Evolutionary conservation across 2,329 filamentous ascomycete species (phyloP).

Genomic region (Salinomyces thailandicus): DNA sequence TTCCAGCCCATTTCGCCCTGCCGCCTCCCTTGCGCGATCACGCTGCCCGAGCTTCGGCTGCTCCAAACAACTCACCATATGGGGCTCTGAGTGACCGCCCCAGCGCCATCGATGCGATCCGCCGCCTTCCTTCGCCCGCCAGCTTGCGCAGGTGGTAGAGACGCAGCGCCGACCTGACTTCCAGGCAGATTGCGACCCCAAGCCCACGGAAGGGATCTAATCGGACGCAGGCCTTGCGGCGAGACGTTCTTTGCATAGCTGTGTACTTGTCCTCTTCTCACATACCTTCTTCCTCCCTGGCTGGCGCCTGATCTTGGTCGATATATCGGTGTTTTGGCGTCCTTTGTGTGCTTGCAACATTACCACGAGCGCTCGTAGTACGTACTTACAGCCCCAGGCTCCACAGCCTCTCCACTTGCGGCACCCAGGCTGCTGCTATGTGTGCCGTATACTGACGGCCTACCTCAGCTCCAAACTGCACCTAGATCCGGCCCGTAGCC

Average conservation of each 20-base stretch:
- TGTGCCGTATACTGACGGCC: conserved; percentile 6
- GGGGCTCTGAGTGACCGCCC: conserved; percentile 6
- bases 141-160: conserved; percentile 7
- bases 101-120: conserved; percentile 8
- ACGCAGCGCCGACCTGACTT: conserved; percentile 7
- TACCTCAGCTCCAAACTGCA: not conserved
- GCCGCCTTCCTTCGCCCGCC: conserved; percentile 1
- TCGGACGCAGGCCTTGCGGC: conserved; percentile 7
- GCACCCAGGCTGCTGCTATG: too few relatives aligned
- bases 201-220: conserved; percentile 13
- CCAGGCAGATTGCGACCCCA: conserved; percentile 13
- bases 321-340: conserved; percentile 6
- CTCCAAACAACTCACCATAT: conserved; percentile 9
- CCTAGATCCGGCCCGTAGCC: not conserved
- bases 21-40: conserved; percentile 3
- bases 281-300: conserved; percentile 16
- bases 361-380: conserved; percentile 1
- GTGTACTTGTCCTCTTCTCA: conserved; percentile 11
- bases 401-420: not conserved
- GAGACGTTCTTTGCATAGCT: conserved; percentile 16
- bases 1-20: conserved; percentile 11
- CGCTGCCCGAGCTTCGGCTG: conserved; percentile 5
- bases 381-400: conserved; percentile 2
- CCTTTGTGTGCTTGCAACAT: not conserved
- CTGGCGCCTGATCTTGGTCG: conserved; percentile 5